Evolutionary conservation across 2,329 filamentous ascomycete species (phyloP).

Genomic region (Sordariomycetes sp.): DNA sequence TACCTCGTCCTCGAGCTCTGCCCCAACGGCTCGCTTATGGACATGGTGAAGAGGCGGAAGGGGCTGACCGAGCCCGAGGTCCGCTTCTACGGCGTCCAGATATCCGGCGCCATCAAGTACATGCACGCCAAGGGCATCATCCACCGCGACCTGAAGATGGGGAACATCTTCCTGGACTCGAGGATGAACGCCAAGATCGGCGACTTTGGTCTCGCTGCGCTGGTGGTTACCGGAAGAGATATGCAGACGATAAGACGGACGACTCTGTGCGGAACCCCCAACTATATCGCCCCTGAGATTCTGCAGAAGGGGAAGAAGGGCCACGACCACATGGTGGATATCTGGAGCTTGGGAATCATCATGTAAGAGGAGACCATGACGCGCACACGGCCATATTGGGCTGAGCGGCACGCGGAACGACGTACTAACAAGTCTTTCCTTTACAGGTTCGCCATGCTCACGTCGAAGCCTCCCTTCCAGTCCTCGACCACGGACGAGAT

Average conservation of each 20-base stretch:
- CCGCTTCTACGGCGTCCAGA: conserved; percentile 85
- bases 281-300: conserved; percentile 97
- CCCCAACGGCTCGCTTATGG: conserved; percentile 91
- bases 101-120: conserved; percentile 95
- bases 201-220: conserved; percentile 88
- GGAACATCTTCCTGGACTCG: conserved; percentile 89
- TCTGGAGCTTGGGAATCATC: conserved; percentile 97
- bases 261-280: conserved; percentile 92
- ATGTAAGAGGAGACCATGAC: conserved; percentile 49
- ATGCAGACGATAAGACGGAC: conserved; percentile 76
- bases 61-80: conserved; percentile 90
- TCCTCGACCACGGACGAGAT: conserved; percentile 82
- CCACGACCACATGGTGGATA: conserved; percentile 95
- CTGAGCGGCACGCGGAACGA: conserved; percentile 9
- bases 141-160: conserved; percentile 94
- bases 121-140: conserved; percentile 94
- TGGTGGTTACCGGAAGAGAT: conserved; percentile 85
- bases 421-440: conserved; percentile 2
- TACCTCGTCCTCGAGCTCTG: conserved; percentile 93
- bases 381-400: too few species aligned
- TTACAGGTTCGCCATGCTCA: conserved; percentile 84
- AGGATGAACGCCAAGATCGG: conserved; percentile 98
- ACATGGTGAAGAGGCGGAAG: conserved; percentile 90
- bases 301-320: conserved; percentile 88
- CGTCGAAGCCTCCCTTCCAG: conserved; percentile 93